Conservation (phyloP, 2,329 filamentous ascomycete genomes). For the Scleromitrula shiraiana region DNA sequence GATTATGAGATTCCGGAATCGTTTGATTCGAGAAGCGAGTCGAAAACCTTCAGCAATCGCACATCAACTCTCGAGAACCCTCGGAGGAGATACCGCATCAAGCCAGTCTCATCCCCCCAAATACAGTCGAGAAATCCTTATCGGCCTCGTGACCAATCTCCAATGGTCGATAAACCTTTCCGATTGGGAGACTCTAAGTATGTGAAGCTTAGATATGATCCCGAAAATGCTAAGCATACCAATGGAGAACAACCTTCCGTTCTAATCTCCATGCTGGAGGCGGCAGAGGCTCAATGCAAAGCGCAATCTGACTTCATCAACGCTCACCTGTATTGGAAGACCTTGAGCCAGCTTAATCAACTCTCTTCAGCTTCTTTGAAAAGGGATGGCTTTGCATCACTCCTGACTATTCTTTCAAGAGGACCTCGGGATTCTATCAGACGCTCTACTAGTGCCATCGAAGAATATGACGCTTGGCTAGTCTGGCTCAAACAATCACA, state of each 20-base stretch:
- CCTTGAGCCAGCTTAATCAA: constrained; percentile 63
- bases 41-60: constrained; percentile 63
- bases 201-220: constrained; percentile 16
- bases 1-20: constrained; percentile 73
- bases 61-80: constrained; percentile 42
- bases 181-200: constrained; percentile 15
- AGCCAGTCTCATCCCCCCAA: constrained; percentile 39
- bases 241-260: constrained; percentile 42
- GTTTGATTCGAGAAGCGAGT: constrained; percentile 49
- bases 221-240: constrained; percentile 29
- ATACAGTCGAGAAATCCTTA: constrained; percentile 54
- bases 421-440: constrained; percentile 63
- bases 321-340: constrained; percentile 79
- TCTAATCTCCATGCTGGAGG: constrained; percentile 65
- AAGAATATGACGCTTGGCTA: constrained; percentile 74
- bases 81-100: constrained; percentile 52
- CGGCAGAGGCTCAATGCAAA: constrained; percentile 68
- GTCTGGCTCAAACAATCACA: constrained; percentile 78
- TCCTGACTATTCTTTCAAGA: constrained; percentile 66
- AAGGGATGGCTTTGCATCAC: constrained; percentile 60
- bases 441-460: constrained; percentile 62
- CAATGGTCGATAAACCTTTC: constrained; percentile 9
- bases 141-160: constrained; percentile 27
- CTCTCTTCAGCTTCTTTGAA: constrained; percentile 53
- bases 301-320: constrained; percentile 76